Evolutionary conservation across 257 asterid genomes (phyloP), one percentile per base, ranked within the genome.

Genomic region (Eucommia ulmoides): DNA sequence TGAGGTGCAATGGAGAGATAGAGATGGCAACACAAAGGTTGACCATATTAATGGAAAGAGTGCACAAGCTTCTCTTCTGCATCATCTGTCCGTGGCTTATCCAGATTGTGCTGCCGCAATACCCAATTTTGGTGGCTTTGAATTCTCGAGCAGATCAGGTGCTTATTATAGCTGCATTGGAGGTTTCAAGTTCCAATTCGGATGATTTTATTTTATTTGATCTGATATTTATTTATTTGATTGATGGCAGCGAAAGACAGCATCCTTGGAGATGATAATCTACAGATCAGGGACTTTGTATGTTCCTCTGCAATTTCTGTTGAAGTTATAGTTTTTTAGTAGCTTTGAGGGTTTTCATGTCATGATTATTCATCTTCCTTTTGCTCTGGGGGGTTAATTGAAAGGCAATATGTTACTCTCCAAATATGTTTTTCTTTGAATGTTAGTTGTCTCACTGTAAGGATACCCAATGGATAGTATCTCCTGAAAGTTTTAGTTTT

Each of bases 131-230:
- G 88, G 79, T 59, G 93, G 92, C 51, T 83, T 71, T 67, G 85
- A 74, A 19, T 77, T 82, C 66, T 86, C 96, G 46, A 77, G 70
- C 68, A 69, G 63, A 64, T 68, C 87, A 23, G 94, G 96, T 91
- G 72, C 41, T 5, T 23, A n/a, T 2, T 54, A 38, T 33, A 23
- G 53, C 22, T 54, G 51, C 19, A 50, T 52, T 19, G 20, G 49
- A 19, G 12, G 20, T 54, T 26, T 41, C 23, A 23, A 44, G 6
- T 47, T 35, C 48, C 14, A 22, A 45, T 46, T 22, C 11, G 23
- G 16, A n/a, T 23, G 9, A 33, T 20, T 35, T 20, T 7, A 17
- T 23, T 60, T 19, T 29, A 41, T 50, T 23, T 52, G 38, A 35
- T 48, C 75, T 65, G 38, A 69, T 50, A 48, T 50, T n/a, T 14